These are phyloP conservation scores for Coemansia sp. DNA, from an alignment of 192 early-diverging fungal genomes.

Conservation along the genomic window DNA sequence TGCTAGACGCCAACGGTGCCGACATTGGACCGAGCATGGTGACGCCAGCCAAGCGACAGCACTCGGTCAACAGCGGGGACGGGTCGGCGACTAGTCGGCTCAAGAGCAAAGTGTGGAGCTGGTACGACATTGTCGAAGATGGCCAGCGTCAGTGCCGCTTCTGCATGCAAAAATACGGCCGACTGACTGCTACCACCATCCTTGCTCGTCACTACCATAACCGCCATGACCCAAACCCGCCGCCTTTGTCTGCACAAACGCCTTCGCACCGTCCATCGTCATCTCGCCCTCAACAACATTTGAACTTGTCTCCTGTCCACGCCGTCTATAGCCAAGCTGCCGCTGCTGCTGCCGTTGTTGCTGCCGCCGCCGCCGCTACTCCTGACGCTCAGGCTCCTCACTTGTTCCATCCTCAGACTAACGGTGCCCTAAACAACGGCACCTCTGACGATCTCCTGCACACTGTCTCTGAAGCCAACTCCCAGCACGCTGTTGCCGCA, in stretches of 20 bases:
- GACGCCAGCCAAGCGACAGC: conserved; percentile 37
- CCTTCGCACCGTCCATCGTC: conserved; percentile 18
- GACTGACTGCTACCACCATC: conserved; percentile 55
- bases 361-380: conserved; percentile 26
- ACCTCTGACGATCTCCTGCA: conserved; percentile 33
- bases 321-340: conserved; percentile 41
- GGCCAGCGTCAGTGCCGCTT: conserved; percentile 52
- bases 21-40: conserved; percentile 14
- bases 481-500: conserved; percentile 20
- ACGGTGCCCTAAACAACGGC: conserved; percentile 34
- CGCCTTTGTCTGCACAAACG: conserved; percentile 18
- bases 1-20: conserved; percentile 13
- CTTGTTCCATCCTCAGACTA: conserved; percentile 36
- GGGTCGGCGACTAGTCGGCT: conserved; percentile 37
- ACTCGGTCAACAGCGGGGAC: conserved; percentile 19
- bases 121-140: conserved; percentile 51
- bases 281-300: conserved; percentile 11
- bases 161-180: conserved; percentile 52
- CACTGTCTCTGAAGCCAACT: conserved; percentile 34
- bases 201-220: conserved; percentile 54
- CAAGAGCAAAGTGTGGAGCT: conserved; percentile 56
- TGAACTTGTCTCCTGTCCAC: conserved; percentile 30
- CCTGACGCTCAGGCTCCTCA: conserved; percentile 24
- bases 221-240: conserved; percentile 42
- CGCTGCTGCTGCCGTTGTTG: conserved; percentile 40